Conservation (phyloP, 75 land plant species). For the Sequoia sempervirens region DNA sequence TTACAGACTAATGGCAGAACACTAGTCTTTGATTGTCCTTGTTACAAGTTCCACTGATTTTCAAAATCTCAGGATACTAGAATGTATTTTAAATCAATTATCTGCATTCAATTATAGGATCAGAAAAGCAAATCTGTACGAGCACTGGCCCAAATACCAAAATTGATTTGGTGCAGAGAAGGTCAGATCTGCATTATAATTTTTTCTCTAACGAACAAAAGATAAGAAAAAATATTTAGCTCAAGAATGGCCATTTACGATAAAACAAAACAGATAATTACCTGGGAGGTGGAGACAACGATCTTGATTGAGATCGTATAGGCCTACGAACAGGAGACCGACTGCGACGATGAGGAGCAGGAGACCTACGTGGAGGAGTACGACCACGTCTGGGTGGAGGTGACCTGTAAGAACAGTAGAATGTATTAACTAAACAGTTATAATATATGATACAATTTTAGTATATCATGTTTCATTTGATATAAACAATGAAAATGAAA, state of each 20-base stretch:
- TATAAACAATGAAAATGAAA: neutral
- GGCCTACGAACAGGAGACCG: slow-evolving; percentile 86
- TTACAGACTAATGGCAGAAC: neutral
- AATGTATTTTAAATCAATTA: neutral
- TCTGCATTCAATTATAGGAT: neutral
- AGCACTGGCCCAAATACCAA: neutral
- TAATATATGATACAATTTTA: too few species aligned
- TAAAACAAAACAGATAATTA: slow-evolving; percentile 14
- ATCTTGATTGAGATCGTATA: slow-evolving; percentile 71
- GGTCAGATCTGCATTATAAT: neutral
- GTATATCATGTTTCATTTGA: neutral
- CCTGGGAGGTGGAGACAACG: slow-evolving; percentile 82
- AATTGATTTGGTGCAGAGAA: neutral
- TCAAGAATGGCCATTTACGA: neutral
- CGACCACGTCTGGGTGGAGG: slow-evolving; percentile 73
- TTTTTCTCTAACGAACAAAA: neutral
- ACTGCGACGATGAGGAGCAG: slow-evolving; percentile 58
- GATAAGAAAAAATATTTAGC: neutral
- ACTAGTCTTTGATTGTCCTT: neutral
- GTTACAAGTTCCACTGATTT: neutral
- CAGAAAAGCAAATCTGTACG: neutral
- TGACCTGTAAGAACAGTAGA: slow-evolving; percentile 8
- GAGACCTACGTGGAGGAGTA: slow-evolving; percentile 85
- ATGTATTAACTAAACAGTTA: neutral
- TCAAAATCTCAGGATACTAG: neutral